phyloP scores from a whole-genome alignment of 2,329 filamentous ascomycete genomes.

The Phoma sp. region DNA sequence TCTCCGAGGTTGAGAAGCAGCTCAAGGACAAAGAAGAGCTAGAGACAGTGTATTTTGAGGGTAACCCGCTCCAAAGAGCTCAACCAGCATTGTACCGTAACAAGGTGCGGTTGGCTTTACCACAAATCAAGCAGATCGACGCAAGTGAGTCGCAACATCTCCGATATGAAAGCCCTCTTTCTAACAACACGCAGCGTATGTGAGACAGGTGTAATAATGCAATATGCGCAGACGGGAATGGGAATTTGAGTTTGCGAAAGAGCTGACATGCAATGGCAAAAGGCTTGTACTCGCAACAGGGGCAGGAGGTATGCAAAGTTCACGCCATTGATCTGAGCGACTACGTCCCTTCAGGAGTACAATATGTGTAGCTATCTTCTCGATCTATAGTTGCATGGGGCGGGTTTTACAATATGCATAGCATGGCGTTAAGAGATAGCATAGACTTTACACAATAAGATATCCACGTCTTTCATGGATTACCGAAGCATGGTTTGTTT shows the following conservation, averaged over 20 bases:
- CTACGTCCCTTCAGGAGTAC: not conserved
- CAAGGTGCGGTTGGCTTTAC: conserved; percentile 86
- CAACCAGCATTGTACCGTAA: conserved; percentile 89
- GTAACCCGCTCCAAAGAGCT: conserved; percentile 82
- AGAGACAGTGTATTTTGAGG: conserved; percentile 94
- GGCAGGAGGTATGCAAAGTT: too few relatives aligned
- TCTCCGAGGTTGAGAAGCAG: conserved; percentile 79
- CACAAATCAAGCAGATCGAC: conserved; percentile 91
- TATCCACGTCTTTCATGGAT: too few relatives aligned
- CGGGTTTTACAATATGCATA: conserved; percentile 11
- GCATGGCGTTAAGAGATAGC: conserved; percentile 11
- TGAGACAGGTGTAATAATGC: conserved; percentile 29
- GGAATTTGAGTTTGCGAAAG: not conserved
- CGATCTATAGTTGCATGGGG: conserved; percentile 8
- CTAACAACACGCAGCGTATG: conserved; percentile 26
- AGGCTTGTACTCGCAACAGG: not conserved
- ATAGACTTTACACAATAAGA: not conserved
- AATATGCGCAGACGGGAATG: not conserved
- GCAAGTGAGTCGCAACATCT: conserved; percentile 72
- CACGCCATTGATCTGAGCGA: too few relatives aligned
- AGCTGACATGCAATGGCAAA: not conserved
- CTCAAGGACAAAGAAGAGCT: conserved; percentile 79
- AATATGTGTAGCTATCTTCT: not conserved
- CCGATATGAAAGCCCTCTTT: conserved; percentile 1
- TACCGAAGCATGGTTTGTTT: too few relatives aligned